These are phyloP conservation scores for Sodiomyces alkalinus DNA, from an alignment of 2,329 filamentous ascomycete genomes.

Conservation along the genomic window DNA sequence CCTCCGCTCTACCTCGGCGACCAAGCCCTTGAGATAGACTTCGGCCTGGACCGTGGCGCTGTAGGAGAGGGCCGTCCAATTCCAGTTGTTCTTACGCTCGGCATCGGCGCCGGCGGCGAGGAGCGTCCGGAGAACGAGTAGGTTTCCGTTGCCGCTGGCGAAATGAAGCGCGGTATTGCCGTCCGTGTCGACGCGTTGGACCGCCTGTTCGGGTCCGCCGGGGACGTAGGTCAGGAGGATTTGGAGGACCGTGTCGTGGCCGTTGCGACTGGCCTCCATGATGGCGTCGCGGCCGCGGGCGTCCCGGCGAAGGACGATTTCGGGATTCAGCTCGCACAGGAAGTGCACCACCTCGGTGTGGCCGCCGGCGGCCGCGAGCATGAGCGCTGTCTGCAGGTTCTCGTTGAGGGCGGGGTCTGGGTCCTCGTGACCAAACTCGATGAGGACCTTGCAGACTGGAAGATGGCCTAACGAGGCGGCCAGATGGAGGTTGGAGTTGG, in stretches of 20 bases:
- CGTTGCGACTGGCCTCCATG: constrained; percentile 46
- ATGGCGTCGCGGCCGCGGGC: constrained; percentile 55
- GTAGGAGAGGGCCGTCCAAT: constrained; percentile 75
- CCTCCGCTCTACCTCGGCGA: constrained; percentile 54
- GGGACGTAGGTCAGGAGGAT: constrained; percentile 47
- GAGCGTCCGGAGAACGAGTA: constrained; percentile 62
- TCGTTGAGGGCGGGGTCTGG: constrained; percentile 63
- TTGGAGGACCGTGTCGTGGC: constrained; percentile 50
- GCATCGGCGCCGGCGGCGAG: constrained; percentile 67
- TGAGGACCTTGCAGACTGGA: constrained; percentile 52
- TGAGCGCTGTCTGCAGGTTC: constrained; percentile 64
- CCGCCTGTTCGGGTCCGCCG: constrained; percentile 33
- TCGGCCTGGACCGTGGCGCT: constrained; percentile 70
- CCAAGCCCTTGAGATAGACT: constrained; percentile 66
- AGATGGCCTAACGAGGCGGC: constrained; percentile 59
- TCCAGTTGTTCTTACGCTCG: constrained; percentile 55
- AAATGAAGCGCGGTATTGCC: constrained; percentile 86
- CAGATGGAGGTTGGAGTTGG: constrained; percentile 74
- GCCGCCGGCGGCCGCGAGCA: constrained; percentile 56
- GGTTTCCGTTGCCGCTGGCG: constrained; percentile 66
- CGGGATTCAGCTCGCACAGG: constrained; percentile 48
- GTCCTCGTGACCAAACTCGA: constrained; percentile 62
- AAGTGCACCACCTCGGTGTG: constrained; percentile 62
- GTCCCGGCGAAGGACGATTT: constrained; percentile 50
- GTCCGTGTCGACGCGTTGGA: constrained; percentile 46